Evolutionary conservation across 306 rosid genomes (phyloP), one percentile per base, ranked within the genome.

Genomic region (Cyamopsis tetragonoloba): DNA sequence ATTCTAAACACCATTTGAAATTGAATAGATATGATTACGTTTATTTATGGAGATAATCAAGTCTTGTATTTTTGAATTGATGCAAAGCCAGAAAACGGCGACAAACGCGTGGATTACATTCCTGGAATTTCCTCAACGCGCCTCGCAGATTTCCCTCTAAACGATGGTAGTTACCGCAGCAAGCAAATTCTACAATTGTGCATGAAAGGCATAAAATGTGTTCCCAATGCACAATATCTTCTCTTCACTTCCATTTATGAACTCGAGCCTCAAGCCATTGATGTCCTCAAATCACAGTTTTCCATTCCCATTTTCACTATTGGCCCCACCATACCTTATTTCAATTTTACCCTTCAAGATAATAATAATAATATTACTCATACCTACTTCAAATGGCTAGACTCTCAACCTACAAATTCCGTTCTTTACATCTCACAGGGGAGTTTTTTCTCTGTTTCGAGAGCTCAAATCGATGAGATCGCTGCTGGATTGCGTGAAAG

Each of bases 341-440:
- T 66, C 11, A 44, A 39, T 24, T 57, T 66, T 13, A 44, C 26
- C 11, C 66, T 54, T 7, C 2, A 30, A 43, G n/a, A 70, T 1
- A 61, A 30, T n/a, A n/a, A n/a, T n/a, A n/a, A n/a, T n/a, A n/a
- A n/a, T n/a, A 15, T 30, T 14, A 58, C 19, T 2, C 24, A 51
- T 12, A 9, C 48, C 34, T 79, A 82, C 54, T 14, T 82, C 0
- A 35, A 53, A 10, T 82, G 87, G 90, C 79, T 85, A 5, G 77
- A 85, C 46, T 9, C 44, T 0, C 85, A 82, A 60, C 83, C 83
- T 0, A 6, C 1, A 2, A 3, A 35, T n/a, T 85, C 82, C 27
- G 79, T 85, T 9, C 35, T 85, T 15, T 82, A 80, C 70, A 61
- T 85, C 28, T 73, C 86, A 17, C 66, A 71, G 10, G 87, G 91